Evolutionary conservation across 1,139 yeast species (phyloP).

Genomic region (Saccharomyces hybrid): DNA sequence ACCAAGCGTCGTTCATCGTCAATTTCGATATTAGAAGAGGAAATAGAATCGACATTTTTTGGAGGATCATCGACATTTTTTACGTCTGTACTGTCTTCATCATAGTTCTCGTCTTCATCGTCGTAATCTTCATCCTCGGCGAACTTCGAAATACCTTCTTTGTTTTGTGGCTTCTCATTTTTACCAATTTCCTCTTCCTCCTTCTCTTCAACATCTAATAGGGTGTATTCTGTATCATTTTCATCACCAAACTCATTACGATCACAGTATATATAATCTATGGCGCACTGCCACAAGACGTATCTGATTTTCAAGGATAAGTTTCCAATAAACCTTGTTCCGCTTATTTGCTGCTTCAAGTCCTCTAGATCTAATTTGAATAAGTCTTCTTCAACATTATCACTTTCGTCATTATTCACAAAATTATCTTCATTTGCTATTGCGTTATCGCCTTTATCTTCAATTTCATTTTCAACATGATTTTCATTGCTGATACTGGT

Average conservation of each 20-base stretch:
- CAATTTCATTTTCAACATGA: conserved; percentile 9
- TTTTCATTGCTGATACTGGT: conserved; percentile 8
- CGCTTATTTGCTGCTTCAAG: conserved; percentile 37
- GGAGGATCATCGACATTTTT: conserved; percentile 14
- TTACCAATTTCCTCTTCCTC: background rate
- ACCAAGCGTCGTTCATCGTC: conserved; percentile 17
- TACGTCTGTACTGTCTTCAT: conserved; percentile 29
- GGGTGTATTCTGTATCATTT: conserved; percentile 15
- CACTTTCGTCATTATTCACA: conserved; percentile 9
- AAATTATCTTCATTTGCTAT: conserved; percentile 7
- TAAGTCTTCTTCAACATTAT: conserved; percentile 21
- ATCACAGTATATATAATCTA: conserved; percentile 43
- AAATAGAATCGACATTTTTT: conserved; percentile 21
- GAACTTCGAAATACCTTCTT: conserved; percentile 14
- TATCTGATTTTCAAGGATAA: conserved; percentile 60
- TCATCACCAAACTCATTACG: conserved; percentile 21
- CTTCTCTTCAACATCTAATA: conserved; percentile 13
- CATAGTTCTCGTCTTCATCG: conserved; percentile 20
- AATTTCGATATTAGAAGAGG: conserved; percentile 9
- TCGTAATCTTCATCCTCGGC: conserved; percentile 14
- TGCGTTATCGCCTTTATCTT: conserved; percentile 9
- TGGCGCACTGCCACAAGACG: conserved; percentile 66
- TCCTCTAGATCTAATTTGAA: conserved; percentile 31
- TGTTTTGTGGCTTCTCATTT: conserved; percentile 1
- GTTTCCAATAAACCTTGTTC: conserved; percentile 45